Percentiles rank a stretch among this genome's conserved stretches.
Evolutionary conservation across 805 yeast genomes (phyloP).

Genomic region (Saturnispora galanensis): DNA sequence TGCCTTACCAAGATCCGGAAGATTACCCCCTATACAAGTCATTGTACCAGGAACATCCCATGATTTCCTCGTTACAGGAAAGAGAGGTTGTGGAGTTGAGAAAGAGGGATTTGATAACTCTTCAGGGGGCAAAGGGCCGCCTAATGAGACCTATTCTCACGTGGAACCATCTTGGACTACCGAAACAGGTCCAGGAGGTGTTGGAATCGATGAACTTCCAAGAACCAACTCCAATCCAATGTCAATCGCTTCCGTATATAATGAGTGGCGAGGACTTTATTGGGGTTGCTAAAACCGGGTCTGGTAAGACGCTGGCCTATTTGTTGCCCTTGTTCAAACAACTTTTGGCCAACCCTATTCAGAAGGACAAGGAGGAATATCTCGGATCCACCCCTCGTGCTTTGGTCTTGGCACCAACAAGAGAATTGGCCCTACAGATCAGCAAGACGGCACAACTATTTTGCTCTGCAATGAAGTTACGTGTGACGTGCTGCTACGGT

Average conservation of each 20-base stretch:
- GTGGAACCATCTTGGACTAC: conserved; percentile 80
- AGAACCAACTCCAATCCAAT: conserved; percentile 78
- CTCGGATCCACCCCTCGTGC: conserved; percentile 69
- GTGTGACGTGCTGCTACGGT: conserved; percentile 79
- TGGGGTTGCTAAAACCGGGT: conserved; percentile 94
- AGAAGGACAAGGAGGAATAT: conserved; percentile 21
- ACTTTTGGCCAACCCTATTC: conserved; percentile 50
- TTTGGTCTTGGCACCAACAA: conserved; percentile 76
- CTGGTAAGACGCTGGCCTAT: conserved; percentile 90
- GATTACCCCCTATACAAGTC: conserved; percentile 44
- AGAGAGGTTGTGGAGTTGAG: conserved; percentile 51
- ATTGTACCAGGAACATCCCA: conserved; percentile 55
- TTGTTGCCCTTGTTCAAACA: conserved; percentile 79
- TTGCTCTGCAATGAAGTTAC: conserved; percentile 36
- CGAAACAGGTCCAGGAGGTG: conserved; percentile 44
- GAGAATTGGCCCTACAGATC: conserved; percentile 86
- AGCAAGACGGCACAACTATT: conserved; percentile 55
- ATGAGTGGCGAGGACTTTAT: conserved; percentile 87
- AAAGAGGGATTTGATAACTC: conserved; percentile 53
- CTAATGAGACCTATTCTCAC: conserved; percentile 46
- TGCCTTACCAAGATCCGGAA: conserved; percentile 39
- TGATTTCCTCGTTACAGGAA: conserved; percentile 35
- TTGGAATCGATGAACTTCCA: conserved; percentile 44
- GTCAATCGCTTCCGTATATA: conserved; percentile 82
- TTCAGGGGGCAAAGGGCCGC: conserved; percentile 48